These are phyloP conservation scores for Oidiodendron maius DNA, from an alignment of 495 filamentous ascomycete genomes.

Conservation along the genomic window DNA sequence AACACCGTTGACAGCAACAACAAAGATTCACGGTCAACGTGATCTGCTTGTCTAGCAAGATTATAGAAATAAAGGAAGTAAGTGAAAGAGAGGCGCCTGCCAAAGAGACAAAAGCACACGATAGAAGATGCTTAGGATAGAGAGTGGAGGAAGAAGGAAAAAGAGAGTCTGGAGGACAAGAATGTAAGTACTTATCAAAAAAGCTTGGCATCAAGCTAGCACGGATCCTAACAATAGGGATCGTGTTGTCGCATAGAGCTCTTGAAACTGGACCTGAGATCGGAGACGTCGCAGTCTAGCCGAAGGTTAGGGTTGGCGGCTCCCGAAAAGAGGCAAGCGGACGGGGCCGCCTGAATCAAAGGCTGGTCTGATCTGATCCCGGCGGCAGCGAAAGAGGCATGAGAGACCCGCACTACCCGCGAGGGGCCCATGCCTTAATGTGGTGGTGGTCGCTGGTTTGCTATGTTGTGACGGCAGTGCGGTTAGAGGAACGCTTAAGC, in stretches of 20 bases:
- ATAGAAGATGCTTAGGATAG: conserved; percentile 13
- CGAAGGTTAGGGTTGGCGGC: conserved; percentile 15
- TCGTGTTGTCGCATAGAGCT: conserved; percentile 27
- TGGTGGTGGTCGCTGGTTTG: not conserved
- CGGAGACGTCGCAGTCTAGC: conserved; percentile 22
- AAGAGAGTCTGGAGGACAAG: conserved; percentile 9
- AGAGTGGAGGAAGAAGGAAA: conserved; percentile 13
- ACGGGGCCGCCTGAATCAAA: conserved; percentile 11
- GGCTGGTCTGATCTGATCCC: conserved; percentile 9
- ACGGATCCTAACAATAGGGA: conserved; percentile 25
- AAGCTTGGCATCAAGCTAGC: conserved; percentile 19
- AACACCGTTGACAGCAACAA: conserved; percentile 19
- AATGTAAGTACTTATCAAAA: conserved; percentile 22
- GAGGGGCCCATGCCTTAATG: not conserved
- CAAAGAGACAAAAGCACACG: conserved; percentile 9
- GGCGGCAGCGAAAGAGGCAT: not conserved
- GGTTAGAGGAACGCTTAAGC: conserved; percentile 13
- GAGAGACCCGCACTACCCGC: conserved; percentile 1
- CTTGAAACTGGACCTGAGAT: conserved; percentile 31
- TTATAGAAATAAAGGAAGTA: conserved; percentile 18
- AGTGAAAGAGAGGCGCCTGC: conserved; percentile 22
- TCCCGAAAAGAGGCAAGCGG: conserved; percentile 17
- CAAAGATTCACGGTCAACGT: conserved; percentile 28
- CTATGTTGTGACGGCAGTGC: not conserved
- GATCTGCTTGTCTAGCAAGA: conserved; percentile 29